Base-by-base conservation (phyloP, 1,139 yeast species). In the Hansenula lynferdii region DNA sequence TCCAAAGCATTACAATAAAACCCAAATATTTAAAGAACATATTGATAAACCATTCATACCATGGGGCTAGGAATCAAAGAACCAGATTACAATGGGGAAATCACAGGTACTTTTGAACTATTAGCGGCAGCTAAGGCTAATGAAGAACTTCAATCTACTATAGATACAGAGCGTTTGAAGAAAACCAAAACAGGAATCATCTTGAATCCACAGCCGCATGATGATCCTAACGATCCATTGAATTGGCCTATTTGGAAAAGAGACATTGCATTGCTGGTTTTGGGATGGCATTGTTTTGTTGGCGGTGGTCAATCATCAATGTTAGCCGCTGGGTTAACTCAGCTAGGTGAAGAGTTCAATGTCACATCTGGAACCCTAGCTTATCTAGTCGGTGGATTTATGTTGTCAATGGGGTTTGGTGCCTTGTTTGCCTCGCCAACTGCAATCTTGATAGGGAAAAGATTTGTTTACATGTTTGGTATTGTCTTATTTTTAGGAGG, bases 251-350 rank as follows among this genome's bases (percentile, higher is more conserved):
- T 70, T 7, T 75, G 80, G 77, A 64, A 74, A 34, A 61, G 82
- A 30, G 84, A 77, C 46, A 45, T 75, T 39, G 75, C 81, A 19
- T 60, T 77, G 36, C 49, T 67, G 18, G 70, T 71, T 26, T 69
- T 77, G 34, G 83, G 84, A 3, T 70, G 75, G 48, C 81, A 75
- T 44, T 72, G 78, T 18, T 75, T 78, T 48, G 58, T 78, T 8
- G 78, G 80, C 9, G 85, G 85, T 22, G 85, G 85, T 32, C 80
- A 75, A 58, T 69, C 80, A 3, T 79, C 85, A 2, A 58, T 78
- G 32, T 61, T 78, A 42, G 83, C 84, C 0, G 77, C 84, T 1
- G 84, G 80, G 0, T 64, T 77, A 61, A 51, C 64, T 10, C 45
- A 53, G 12, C 56, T 78, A 42, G 57, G 65, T 25, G 44, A 28